Evolutionary conservation across 1,139 yeast species (phyloP), one percentile per base, ranked within the genome.

Genomic region (Scheffersomyces insectosa): DNA sequence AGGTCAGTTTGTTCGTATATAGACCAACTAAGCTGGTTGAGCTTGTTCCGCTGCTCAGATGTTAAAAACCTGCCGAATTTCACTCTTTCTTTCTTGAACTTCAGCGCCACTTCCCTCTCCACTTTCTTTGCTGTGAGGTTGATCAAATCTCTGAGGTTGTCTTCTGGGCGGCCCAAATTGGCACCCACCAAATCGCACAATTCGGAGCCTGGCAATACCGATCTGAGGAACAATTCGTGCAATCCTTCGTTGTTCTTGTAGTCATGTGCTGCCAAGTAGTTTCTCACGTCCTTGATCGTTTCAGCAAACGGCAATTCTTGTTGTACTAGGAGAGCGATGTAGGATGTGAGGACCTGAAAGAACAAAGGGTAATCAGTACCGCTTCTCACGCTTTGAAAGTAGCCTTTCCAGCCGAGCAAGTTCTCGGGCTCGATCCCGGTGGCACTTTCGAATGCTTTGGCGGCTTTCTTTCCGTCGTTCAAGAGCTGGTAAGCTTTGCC

Each of bases 371-470:
- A 75, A 42, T 81, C 73, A 11, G 64, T 53, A n/a, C 56, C 56
- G 5, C 59, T 55, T 42, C 66, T 69, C 28, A 43, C 61, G 48
- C 43, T 63, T 60, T 51, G 61, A 48, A 82, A 65, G 47, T 84
- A 72, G 0, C 97, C 98, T 59, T 88, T 89, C 96, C 95, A 90
- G 0, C 93, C 95, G 25, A 79, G 61, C 1, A 82, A 49, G 42
- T 83, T 80, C 1, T 69, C 67, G 0, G 83, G 80, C 30, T 85
- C 80, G 1, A 84, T 41, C 3, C 63, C 56, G 2, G 80, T 75
- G 0, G 97, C 97, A 35, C 60, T 63, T 27, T 60, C 54, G 53
- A 86, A 88, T 2, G 81, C 66, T 2, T 57, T 55, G 2, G 69
- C 57, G 0, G 96, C 85, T 3, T 72, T 65, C 1, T 60, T 60